Evolutionary conservation across 2,329 filamentous ascomycete genomes (phyloP).

Genomic region (Ambrosiella beaveri): DNA sequence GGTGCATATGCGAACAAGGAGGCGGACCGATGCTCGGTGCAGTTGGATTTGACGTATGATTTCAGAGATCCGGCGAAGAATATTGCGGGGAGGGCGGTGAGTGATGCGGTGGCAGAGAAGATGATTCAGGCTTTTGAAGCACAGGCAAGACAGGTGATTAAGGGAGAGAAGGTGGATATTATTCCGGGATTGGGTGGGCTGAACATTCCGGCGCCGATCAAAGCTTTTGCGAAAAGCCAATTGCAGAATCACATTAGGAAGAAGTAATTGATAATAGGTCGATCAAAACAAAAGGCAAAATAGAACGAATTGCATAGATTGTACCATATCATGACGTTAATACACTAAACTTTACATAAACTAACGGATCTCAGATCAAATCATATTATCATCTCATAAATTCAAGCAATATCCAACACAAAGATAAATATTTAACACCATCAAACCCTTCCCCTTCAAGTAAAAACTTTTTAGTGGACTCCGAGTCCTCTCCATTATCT

Average conservation of each 20-base stretch:
- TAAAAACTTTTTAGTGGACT: no score
- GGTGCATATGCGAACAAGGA: constrained; percentile 8
- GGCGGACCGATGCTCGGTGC: constrained; percentile 45
- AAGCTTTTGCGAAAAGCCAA: constrained; percentile 13
- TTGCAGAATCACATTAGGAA: not conserved
- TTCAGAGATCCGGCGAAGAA: constrained; percentile 84
- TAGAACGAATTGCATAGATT: not conserved
- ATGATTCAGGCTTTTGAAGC: constrained; percentile 93
- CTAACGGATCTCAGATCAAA: no score
- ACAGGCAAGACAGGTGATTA: constrained; percentile 46
- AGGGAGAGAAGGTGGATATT: constrained; percentile 13
- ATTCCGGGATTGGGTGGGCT: constrained; percentile 1
- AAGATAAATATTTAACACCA: no score
- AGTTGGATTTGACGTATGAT: constrained; percentile 59
- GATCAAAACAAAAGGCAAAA: constrained; percentile 11
- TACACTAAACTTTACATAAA: not conserved
- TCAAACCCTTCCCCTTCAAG: no score
- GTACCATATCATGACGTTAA: not conserved
- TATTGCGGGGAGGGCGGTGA: constrained; percentile 62
- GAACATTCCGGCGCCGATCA: constrained; percentile 11
- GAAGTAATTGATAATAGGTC: constrained; percentile 4
- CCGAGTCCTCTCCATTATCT: no score
- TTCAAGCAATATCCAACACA: no score
- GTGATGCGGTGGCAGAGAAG: constrained; percentile 64
- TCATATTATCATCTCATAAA: no score